Base-by-base conservation (phyloP, 2,329 filamentous ascomycete genomes). In the Apiospora arundinis region DNA sequence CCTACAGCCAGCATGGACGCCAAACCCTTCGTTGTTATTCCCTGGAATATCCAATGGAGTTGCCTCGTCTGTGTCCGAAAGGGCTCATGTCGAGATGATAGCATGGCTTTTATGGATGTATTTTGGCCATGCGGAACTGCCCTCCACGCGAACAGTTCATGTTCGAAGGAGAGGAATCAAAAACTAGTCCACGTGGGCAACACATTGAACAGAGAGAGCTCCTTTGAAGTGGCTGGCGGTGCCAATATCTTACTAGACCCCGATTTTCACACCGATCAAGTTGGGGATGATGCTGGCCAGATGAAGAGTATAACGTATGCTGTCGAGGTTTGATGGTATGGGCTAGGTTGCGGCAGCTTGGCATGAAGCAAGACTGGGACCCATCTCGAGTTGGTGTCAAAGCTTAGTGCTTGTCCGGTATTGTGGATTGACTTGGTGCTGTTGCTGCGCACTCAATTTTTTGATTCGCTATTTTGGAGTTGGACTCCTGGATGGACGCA, bases 311-410 rank as follows among this genome's bases (percentile, higher is more conserved):
- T 70, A 72, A 66, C 44, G 42, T 32, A 71, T 28, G 66, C 49
- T 32, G 67, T 68, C 28, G 18, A 37, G 67, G 67, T 46, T 73
- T 70, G 74, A 72, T 76, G 73, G 74, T 68, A 68, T 71, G 40
- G 45, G 73, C 65, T 71, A 74, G 75, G 70, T 72, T 74, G 9
- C 71, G 68, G 67, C 72, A 65, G 56, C 46, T 44, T 68, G 72
- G 69, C 72, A 70, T 65, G 75, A 76, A 78, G 80, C 80, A 77
- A 80, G 77, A 76, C 82, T 83, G 87, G 94, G 93, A 94, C 93
- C 93, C 94, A 94, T 94, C 93, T 90, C 81, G 92, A 89, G 93
- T 95, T 94, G 93, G 93, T 86, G 92, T 97, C 94, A 97, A 94
- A 95, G 94, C 86, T 91, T 94, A 86, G 93, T 87, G 89, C 94